A percentile compares a stretch with the other conserved stretches of the same genome.
Conservation (phyloP, 768 basidiomycete species). For the Lactarius quietus region DNA sequence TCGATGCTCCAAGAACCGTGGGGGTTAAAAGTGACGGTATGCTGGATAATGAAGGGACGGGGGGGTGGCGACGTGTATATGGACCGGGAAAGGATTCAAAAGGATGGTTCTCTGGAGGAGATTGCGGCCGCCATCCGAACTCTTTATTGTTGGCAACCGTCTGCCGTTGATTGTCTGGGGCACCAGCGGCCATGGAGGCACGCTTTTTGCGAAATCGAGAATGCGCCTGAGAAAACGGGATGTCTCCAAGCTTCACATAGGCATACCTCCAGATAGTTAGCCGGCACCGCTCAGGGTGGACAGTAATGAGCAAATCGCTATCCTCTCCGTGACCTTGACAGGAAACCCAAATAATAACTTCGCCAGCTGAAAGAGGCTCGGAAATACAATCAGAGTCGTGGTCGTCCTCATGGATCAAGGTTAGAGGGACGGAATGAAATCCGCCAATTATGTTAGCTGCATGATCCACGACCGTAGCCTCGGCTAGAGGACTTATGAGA, state of each 20-base stretch:
- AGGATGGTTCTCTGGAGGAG: slow-evolving; percentile 33
- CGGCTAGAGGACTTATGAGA: slow-evolving; percentile 71
- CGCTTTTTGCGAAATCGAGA: slow-evolving; percentile 40
- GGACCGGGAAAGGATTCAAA: slow-evolving; percentile 34
- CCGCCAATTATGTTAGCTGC: slow-evolving; percentile 58
- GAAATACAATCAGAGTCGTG: slow-evolving; percentile 46
- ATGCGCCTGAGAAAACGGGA: slow-evolving; percentile 41
- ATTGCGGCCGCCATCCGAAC: slow-evolving; percentile 18
- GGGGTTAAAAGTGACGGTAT: slow-evolving; percentile 52
- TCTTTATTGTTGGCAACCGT: slow-evolving; percentile 25
- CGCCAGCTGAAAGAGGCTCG: slow-evolving; percentile 56
- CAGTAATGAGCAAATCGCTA: slow-evolving; percentile 54
- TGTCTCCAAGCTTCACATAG: slow-evolving; percentile 58
- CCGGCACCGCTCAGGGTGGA: slow-evolving; percentile 49
- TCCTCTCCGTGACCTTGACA: slow-evolving; percentile 39
- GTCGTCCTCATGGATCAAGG: slow-evolving; percentile 33
- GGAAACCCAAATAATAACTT: slow-evolving; percentile 63
- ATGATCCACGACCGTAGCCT: slow-evolving; percentile 66
- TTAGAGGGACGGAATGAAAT: slow-evolving; percentile 31
- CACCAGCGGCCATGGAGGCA: slow-evolving; percentile 22
- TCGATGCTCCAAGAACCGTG: slow-evolving; percentile 41
- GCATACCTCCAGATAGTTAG: slow-evolving; percentile 73
- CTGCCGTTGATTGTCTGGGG: slow-evolving; percentile 26
- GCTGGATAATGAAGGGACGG: slow-evolving; percentile 47
- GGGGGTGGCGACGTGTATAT: slow-evolving; percentile 20